Percentiles rank a stretch among this genome's conserved stretches.
Conservation (phyloP, 306 rosid genomes). For the Malus sylvestris region DNA sequence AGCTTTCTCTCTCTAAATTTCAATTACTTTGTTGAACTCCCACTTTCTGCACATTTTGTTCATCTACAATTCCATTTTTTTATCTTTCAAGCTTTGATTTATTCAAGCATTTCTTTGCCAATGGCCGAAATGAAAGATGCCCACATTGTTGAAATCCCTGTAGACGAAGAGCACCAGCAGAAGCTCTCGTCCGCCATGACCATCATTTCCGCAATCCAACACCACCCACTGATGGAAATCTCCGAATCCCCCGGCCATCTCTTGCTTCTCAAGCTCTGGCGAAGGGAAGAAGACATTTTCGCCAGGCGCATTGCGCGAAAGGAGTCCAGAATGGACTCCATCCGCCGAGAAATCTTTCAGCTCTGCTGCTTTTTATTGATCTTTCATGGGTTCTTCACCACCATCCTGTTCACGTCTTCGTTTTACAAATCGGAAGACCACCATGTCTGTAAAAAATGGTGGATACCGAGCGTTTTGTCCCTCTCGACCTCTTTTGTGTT, state of each 20-base stretch:
- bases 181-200: constrained; percentile 21
- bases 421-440: neutral
- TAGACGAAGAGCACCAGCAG: constrained; percentile 50
- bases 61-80: neutral
- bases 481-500: constrained; percentile 50
- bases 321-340: constrained; percentile 50
- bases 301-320: constrained; percentile 40
- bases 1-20: neutral
- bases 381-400: constrained; percentile 63
- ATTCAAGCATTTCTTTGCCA: neutral
- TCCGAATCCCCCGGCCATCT: constrained; percentile 76
- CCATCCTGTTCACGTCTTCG: constrained; percentile 59
- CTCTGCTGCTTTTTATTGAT: constrained; percentile 56
- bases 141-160: constrained; percentile 73
- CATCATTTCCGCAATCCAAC: constrained; percentile 50
- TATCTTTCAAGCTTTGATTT: neutral
- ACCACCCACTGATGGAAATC: constrained; percentile 78
- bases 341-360: constrained; percentile 57
- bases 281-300: constrained; percentile 66
- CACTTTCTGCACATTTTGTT: neutral
- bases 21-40: neutral
- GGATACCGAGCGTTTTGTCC: constrained; percentile 56
- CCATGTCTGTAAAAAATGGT: constrained; percentile 54
- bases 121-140: constrained; percentile 59
- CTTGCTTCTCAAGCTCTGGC: constrained; percentile 80